Base-by-base conservation (phyloP, 331 rosid genomes). In the Acacia concinna region DNA sequence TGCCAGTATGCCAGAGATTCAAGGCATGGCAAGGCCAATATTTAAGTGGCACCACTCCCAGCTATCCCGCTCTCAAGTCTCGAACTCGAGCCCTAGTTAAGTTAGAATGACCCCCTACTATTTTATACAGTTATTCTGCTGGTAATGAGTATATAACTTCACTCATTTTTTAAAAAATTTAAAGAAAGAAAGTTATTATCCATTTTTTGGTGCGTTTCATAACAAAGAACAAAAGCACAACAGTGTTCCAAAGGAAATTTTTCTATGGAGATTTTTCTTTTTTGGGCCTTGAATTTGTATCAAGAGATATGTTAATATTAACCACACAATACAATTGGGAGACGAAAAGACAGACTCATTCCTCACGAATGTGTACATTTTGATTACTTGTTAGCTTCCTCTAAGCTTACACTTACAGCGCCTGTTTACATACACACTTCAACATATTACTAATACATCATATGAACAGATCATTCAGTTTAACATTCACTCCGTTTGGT, bases 341-440 rank as follows among this genome's bases (percentile, higher is more conserved):
- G 23, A 62, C 2, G 68, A 78, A 78, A 31, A 78, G 30, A 13
- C 43, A 27, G 57, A 54, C 72, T 81, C 89, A 83, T 84, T 84
- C 65, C 77, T 81, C 68, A 17, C 2, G 12, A 14, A 82, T 77
- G 82, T 71, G 83, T 84, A 76, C 41, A 38, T 38, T 68, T 80
- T 71, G 20, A 86, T 73, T 17, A 81, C 62, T 79, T 43, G 79
- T 83, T 31, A 77, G 78, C 80, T 82, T 78, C 80, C 89, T 65
- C 69, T 81, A 87, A 52, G 86, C 81, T 89, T 84, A 87, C 81
- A 82, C 31, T 56, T 56, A 10, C 63, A 11, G 52, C 82, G 84
- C 73, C 83, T 15, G 81, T 35, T 75, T 83, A 76, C 81, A 86
- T 87, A 87, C 90, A 88, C 70, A 88, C 76, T 32, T 75, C 56